Evolutionary conservation across 306 rosid genomes (phyloP), one percentile per base, ranked within the genome.

Genomic region (Lupinus albus): DNA sequence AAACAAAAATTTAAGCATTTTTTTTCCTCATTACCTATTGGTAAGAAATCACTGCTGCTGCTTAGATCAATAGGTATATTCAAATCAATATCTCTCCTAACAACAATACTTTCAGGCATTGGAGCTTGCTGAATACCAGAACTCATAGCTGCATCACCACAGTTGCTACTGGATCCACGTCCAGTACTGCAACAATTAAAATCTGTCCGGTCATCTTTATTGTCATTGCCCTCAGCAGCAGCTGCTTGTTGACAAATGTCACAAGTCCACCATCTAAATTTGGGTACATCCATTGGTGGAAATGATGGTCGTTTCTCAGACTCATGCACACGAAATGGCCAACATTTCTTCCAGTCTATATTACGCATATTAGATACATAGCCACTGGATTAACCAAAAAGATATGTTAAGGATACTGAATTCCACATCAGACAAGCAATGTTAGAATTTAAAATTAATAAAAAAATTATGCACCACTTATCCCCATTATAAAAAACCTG

Each of bases 341-440:
- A 82, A 55, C 94, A 83, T 14, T 16, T 41, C 74, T 81, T 82
- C 88, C 80, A 74, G 68, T 91, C 79, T 32, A 82, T 85, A 57
- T 78, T 70, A 7, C 86, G 89, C 57, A 83, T 54, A 46, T 71
- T 84, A 45, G 96, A 78, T 4, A 80, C 95, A 74, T 78, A 86
- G 55, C 89, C 96, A 15, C 97, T 91, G 78, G 66, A 81, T 62
- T 52, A 68, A 62, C n/a, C 68, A 60, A 57, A 32, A 4, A 52
- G 4, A 45, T 17, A 12, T 18, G 18, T 35, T 36, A 57, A 68
- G 28, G 33, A 66, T 61, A 44, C 9, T 54, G 13, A 21, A 56
- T 61, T 49, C 9, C 21, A 53, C 17, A 46, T 12, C 68, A 76
- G 15, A 65, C 35, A 38, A 5, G 11, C 2, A 0, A 41, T 41